Base-by-base conservation (phyloP, 768 basidiomycete genomes). In the Gymnopilus junonius region DNA sequence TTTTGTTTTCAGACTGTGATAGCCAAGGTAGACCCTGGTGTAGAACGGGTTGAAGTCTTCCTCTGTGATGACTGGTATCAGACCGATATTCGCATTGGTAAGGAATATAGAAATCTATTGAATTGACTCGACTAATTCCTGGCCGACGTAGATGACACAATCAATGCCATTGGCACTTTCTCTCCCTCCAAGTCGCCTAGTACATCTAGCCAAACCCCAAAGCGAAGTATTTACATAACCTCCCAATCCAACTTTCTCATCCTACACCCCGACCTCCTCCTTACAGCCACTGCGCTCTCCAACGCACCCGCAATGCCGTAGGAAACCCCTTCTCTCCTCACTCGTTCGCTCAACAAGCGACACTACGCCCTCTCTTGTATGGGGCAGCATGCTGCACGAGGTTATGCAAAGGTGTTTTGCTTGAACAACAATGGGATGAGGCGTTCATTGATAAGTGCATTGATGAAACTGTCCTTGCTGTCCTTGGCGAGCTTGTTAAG, bases 351-450 rank as follows among this genome's bases (percentile, higher is more conserved):
- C 87, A 0, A 77, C 82, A 0, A 85, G 83, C 6, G 88, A 89
- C 63, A 76, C 78, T 14, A 86, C 88, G 0, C 89, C 91, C 2
- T 81, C 89, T 5, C 80, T 93, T 11, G 81, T 97, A 0, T 98
- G 95, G 88, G 97, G 97, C 37, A 97, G 91, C 68, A 88, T 99
- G 75, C 83, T 97, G 5, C 97, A 99, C 69, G 90, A 94, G 66
- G 89, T 98, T 34, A 87, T 97, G 79, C 95, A 99, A 72, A 78
- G 82, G 0, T 95, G 93, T 67, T 78, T n/a, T 99, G 55, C 74
- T 72, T 23, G 81, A 84, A 46, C 77, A 80, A 6, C 76, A 76
- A 20, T 94, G 92, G 92, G 87, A 88, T 40, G 80, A 86, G 42
- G 68, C 70, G 15, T 91, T 85, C 77, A 77, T 95, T 4, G 83